Evolutionary conservation across 768 basidiomycete genomes (phyloP).

Genomic region (Lactifluus echinatus): DNA sequence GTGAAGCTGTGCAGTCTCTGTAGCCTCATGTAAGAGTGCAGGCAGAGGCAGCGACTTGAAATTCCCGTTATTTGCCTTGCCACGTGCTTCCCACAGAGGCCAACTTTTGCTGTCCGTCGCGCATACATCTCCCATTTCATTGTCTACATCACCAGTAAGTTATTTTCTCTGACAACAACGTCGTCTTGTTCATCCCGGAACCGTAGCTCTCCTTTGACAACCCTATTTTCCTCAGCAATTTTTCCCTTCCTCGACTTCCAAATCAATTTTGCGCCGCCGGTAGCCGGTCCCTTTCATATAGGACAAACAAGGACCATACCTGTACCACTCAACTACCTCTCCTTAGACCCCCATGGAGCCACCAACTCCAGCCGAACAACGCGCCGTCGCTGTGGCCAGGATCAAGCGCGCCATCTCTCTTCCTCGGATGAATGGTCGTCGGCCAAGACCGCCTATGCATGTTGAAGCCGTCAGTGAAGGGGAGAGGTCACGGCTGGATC

Average conservation of each 20-base stretch:
- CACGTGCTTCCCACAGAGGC: neutral
- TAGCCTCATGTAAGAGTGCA: constrained; percentile 8
- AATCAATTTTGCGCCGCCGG: constrained; percentile 9
- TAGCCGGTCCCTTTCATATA: constrained; percentile 15
- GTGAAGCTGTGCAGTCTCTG: constrained; percentile 4
- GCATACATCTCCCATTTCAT: neutral
- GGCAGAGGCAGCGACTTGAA: neutral
- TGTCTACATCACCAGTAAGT: constrained; percentile 9
- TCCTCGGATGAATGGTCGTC: constrained; percentile 82
- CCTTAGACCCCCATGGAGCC: constrained; percentile 28
- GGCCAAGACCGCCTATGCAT: constrained; percentile 84
- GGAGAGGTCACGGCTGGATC: constrained; percentile 42
- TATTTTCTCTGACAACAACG: neutral
- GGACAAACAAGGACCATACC: neutral
- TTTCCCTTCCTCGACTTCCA: neutral
- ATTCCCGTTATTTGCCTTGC: neutral
- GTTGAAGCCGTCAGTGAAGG: constrained; percentile 76
- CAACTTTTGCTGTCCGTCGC: neutral
- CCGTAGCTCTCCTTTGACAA: constrained; percentile 7
- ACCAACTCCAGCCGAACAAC: constrained; percentile 58
- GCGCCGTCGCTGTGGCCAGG: constrained; percentile 81
- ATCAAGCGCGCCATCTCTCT: constrained; percentile 88
- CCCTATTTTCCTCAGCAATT: neutral
- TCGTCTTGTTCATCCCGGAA: neutral
- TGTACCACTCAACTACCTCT: constrained; percentile 2